Evolutionary conservation across 2,329 filamentous ascomycete species (phyloP).

Genomic region (Fusarium udum): DNA sequence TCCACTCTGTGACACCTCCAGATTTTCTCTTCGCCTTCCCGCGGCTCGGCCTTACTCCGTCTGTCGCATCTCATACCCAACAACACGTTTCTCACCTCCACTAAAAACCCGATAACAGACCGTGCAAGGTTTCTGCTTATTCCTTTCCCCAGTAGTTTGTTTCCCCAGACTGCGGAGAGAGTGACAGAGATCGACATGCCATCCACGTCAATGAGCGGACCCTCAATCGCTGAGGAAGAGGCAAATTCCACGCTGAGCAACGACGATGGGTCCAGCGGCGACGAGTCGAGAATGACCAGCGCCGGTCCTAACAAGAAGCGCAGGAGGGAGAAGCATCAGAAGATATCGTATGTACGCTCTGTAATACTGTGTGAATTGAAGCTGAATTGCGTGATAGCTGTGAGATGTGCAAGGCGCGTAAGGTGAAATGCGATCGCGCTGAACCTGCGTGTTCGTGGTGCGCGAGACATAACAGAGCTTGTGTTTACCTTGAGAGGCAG

Average conservation of each 20-base stretch:
- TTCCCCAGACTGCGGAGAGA: conserved; percentile 41
- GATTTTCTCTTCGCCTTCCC: conserved; percentile 3
- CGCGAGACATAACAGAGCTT: conserved; percentile 70
- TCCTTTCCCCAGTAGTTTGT: conserved; percentile 28
- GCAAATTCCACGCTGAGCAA: conserved; percentile 49
- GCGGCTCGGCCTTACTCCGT: conserved; percentile 23
- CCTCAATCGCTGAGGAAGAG: conserved; percentile 49
- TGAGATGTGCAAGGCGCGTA: conserved; percentile 57
- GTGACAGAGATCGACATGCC: conserved; percentile 42
- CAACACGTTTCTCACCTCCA: not conserved
- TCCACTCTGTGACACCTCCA: conserved; percentile 2
- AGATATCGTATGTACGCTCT: conserved; percentile 52
- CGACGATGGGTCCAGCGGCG: conserved; percentile 51
- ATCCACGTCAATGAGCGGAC: conserved; percentile 38
- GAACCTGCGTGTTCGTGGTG: conserved; percentile 77
- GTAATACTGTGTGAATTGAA: not conserved
- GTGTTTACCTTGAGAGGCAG: conserved; percentile 76
- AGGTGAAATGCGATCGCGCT: conserved; percentile 61
- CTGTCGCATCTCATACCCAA: conserved; percentile 7
- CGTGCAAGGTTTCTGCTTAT: conserved; percentile 19
- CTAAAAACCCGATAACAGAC: conserved; percentile 1
- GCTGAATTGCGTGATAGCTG: conserved; percentile 44
- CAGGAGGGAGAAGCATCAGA: conserved; percentile 53
- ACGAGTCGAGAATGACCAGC: conserved; percentile 43
- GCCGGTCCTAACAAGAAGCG: conserved; percentile 48